Evolutionary conservation across 116 monocot species (phyloP), one percentile per base, ranked within the genome.

Genomic region (Dioscorea cayenensis): DNA sequence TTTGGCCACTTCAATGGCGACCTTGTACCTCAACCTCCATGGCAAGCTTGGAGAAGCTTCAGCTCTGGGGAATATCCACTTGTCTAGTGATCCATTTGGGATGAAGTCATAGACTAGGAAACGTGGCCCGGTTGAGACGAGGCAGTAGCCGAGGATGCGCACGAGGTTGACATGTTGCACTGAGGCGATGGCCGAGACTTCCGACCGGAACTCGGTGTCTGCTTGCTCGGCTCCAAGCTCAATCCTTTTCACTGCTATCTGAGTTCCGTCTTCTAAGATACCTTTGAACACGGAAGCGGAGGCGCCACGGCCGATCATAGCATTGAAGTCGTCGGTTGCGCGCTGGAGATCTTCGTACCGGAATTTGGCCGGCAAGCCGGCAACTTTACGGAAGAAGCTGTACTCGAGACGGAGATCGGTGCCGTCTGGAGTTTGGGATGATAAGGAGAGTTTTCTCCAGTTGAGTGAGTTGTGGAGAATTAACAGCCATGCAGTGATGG

Each of bases 101-200:
- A 76, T 17, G 69, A 50, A 79, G 36, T 75, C 79, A 58, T 83
- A 83, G 25, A 83, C 76, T 3, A 83, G 83, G 55, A 75, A 78
- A 4, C 77, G 74, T 51, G 66, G 59, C 0, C 78, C 69, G 18
- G 60, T 61, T 0, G 74, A 50, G 3, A 61, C 58, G 50, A 75
- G 71, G 64, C 83, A 83, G 72, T 66, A 83, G 12, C 83, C 83
- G 20, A 79, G 36, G 7, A 83, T 49, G 52, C 60, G 83, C 18
- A 83, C 72, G 0, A 83, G 75, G 69, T 74, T 75, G 16, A 72
- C 50, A 60, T 83, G 83, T 27, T 76, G 83, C 4, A 48, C 68
- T 20, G 72, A 64, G 38, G 58, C 72, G 32, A 83, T 79, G 19
- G 73, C 71, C 4, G 72, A 32, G 35, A 79, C 67, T 68, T 83